Conservation (phyloP, 23 red algal species). For the Chondrus crispus region DNA sequence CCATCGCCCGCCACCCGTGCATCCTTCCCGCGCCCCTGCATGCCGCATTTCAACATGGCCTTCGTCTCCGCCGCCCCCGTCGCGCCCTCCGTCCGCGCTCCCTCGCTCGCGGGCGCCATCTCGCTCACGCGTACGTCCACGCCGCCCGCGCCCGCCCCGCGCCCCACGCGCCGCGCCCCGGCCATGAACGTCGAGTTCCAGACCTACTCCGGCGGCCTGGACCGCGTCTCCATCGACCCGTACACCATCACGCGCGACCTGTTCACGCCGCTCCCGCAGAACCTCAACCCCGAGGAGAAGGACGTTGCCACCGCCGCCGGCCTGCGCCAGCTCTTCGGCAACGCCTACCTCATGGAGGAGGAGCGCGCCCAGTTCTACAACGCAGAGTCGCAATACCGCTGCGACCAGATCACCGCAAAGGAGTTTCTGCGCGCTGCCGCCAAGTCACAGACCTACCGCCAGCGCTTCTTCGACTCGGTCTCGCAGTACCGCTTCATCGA, state of each 20-base stretch:
- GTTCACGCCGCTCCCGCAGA: slow-evolving; percentile 30
- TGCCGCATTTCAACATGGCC: slow-evolving; percentile 41
- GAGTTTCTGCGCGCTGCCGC: slow-evolving; percentile 66
- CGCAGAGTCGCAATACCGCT: slow-evolving; percentile 58
- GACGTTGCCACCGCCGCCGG: slow-evolving; percentile 25
- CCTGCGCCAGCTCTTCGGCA: slow-evolving; percentile 71
- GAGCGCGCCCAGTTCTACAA: slow-evolving; percentile 75
- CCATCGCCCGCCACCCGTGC: no score
- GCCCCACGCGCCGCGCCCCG: neutral
- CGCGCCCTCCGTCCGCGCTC: neutral
- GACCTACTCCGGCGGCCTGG: slow-evolving; percentile 63
- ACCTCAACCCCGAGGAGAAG: slow-evolving; percentile 47
- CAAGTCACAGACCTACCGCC: slow-evolving; percentile 65
- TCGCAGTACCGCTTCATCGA: slow-evolving; percentile 75
- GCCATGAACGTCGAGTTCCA: slow-evolving; percentile 34
- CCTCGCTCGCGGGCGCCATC: neutral
- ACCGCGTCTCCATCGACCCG: slow-evolving; percentile 32
- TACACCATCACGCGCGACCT: slow-evolving; percentile 63
- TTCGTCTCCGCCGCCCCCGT: slow-evolving; percentile 37
- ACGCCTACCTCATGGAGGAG: slow-evolving; percentile 83
- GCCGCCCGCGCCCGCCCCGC: neutral
- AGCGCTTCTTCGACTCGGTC: slow-evolving; percentile 72
- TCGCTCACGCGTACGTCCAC: neutral
- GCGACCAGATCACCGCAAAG: slow-evolving; percentile 52
- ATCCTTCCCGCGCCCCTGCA: no score